Base-by-base conservation (phyloP, 768 basidiomycete species). In the Strobilomyces confusus region DNA sequence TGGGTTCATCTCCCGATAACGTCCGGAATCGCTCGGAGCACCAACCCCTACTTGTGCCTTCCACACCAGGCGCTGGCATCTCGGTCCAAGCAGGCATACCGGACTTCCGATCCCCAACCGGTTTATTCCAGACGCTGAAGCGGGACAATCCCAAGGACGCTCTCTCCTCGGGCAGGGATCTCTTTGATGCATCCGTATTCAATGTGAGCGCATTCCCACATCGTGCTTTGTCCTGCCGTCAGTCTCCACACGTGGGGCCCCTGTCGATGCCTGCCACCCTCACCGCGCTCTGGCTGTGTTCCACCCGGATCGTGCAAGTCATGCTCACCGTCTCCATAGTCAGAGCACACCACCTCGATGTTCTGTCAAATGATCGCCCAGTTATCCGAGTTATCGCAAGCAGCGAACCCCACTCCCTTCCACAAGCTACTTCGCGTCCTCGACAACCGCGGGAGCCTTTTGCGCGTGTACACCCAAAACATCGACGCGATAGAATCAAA, bases 381-480 rank as follows among this genome's bases (percentile, higher is more conserved):
- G 51, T 75, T 95, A 9, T 87, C 89, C 32, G 79, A 80, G 56
- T 74, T 92, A 23, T 86, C 92, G 1, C 75, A 81, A 49, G 75
- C 78, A 4, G 90, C 92, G 15, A 63, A 77, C 55, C 92, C 93
- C 9, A 94, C 93, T 4, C 74, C 84, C 1, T 95, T 95, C 63
- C 93, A 95, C 65, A 70, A 77, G 12, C 72, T 89, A 23, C 81
- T 95, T 29, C 86, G 85, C 40, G 64, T 77, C 29, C 81, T 95
- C 29, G 90, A 95, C 63, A 78, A 85, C 55, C 77, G 84, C 34
- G 87, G 89, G 4, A 80, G 80, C 56, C 80, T 95, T 4, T 77
- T 94, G 34, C 79, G 93, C 23, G 89, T 92, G 2, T 95, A 95
- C 69, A 94, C 93, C 0, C 93, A 95, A 74, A 95, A 95, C 70